A percentile compares a stretch with the other conserved stretches of the same genome.
Evolutionary conservation across 306 rosid species (phyloP).

Genomic region (Hylodesmum podocarpum): DNA sequence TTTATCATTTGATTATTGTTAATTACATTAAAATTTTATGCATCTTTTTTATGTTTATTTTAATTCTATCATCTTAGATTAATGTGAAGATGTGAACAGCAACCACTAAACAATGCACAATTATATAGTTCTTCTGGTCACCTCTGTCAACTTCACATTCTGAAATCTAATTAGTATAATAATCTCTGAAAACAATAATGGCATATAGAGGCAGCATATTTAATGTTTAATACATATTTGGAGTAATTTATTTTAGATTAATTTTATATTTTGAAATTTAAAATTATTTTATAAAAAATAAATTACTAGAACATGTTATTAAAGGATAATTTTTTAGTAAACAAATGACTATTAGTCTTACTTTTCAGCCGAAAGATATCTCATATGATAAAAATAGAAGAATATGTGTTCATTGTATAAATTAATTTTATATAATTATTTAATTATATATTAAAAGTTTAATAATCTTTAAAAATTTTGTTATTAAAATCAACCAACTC

Average conservation of each 20-base stretch:
- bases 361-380: no score
- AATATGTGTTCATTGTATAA: no score
- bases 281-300: neutral
- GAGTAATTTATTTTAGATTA: neutral
- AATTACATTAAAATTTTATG: neutral
- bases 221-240: neutral
- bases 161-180: neutral
- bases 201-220: neutral
- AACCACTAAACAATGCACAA: neutral
- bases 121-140: neutral
- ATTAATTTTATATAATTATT: no score
- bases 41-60: neutral
- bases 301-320: neutral
- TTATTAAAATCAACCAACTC: no score
- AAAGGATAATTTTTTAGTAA: no score
- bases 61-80: neutral
- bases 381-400: no score
- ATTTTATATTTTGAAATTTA: neutral
- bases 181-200: neutral
- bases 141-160: neutral
- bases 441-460: no score
- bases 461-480: no score
- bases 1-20: neutral
- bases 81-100: neutral
- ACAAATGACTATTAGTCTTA: no score